phyloP scores from a whole-genome alignment of 176 grass and related monocot species.

The Puccinellia tenuiflora region DNA sequence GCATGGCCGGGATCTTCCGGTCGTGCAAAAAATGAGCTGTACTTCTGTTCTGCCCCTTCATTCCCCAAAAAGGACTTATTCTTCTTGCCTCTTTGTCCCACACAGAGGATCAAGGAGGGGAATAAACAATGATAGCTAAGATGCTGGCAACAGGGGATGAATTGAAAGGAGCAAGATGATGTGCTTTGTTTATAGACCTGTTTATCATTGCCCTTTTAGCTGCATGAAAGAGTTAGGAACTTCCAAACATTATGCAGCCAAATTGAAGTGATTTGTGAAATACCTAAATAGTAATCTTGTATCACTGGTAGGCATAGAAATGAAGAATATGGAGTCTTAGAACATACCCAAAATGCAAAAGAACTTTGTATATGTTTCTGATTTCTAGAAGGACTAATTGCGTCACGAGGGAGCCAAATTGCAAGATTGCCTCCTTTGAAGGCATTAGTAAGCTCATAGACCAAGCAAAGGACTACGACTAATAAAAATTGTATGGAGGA shows the following conservation, averaged over 20 bases:
- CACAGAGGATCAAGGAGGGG: constrained; percentile 21
- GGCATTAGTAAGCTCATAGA: constrained; percentile 1
- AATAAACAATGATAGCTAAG: constrained; percentile 28
- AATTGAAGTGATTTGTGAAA: neutral
- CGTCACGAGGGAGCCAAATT: neutral
- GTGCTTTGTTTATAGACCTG: constrained; percentile 6
- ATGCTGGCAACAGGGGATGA: constrained; percentile 23
- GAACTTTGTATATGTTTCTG: neutral
- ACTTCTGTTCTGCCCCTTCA: constrained; percentile 14
- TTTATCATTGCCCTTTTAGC: neutral
- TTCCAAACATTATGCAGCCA: constrained; percentile 4
- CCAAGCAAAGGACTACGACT: neutral
- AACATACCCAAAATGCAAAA: neutral
- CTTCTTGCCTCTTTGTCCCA: constrained; percentile 38
- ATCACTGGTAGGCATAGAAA: constrained; percentile 5
- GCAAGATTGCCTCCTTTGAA: neutral
- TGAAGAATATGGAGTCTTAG: neutral
- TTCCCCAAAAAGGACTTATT: neutral
- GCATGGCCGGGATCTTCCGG: constrained; percentile 15
- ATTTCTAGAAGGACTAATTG: neutral
- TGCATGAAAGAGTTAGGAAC: constrained; percentile 14
- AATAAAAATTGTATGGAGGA: constrained; percentile 17
- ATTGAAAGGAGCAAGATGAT: constrained; percentile 7
- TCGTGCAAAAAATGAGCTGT: constrained; percentile 2
- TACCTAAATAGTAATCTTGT: neutral